Evolutionary conservation across 768 basidiomycete species (phyloP).

Genomic region (Lanmaoa rubissima): DNA sequence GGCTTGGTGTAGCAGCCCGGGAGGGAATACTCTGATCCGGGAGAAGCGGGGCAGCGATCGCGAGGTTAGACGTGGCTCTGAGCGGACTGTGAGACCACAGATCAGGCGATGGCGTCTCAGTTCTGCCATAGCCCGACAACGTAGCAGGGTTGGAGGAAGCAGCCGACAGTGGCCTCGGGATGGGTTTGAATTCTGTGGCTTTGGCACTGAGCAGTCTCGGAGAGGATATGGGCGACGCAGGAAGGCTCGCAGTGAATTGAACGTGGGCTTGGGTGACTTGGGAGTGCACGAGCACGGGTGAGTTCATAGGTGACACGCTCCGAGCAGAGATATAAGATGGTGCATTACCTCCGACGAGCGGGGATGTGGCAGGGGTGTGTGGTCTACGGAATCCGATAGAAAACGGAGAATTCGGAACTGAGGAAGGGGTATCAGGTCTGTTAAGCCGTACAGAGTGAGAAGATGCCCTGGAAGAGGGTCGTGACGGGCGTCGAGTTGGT

Average conservation of each 20-base stretch:
- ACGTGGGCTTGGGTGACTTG: slow-evolving; percentile 53
- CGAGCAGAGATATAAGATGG: slow-evolving; percentile 55
- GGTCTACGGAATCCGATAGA: slow-evolving; percentile 72
- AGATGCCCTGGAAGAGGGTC: slow-evolving; percentile 79
- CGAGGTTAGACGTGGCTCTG: slow-evolving; percentile 78
- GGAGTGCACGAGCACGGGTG: slow-evolving; percentile 60
- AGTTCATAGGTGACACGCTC: slow-evolving; percentile 59
- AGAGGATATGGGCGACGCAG: slow-evolving; percentile 81
- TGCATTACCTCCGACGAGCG: slow-evolving; percentile 57
- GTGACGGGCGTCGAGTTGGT: slow-evolving; percentile 74
- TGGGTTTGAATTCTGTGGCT: slow-evolving; percentile 85
- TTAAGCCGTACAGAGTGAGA: slow-evolving; percentile 64
- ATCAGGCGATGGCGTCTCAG: slow-evolving; percentile 87
- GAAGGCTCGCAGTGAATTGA: slow-evolving; percentile 78
- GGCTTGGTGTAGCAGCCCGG: slow-evolving; percentile 66
- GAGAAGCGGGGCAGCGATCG: slow-evolving; percentile 86
- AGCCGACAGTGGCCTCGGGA: slow-evolving; percentile 75
- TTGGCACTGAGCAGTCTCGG: slow-evolving; percentile 87
- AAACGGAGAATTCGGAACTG: slow-evolving; percentile 76
- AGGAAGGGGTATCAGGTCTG: slow-evolving; percentile 74
- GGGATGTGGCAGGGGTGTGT: slow-evolving; percentile 76
- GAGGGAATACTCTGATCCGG: slow-evolving; percentile 57
- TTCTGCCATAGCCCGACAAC: slow-evolving; percentile 47
- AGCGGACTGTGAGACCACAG: slow-evolving; percentile 76
- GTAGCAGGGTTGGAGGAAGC: slow-evolving; percentile 54